Conservation (phyloP, 345 rosid species). For the Pistacia vera region DNA sequence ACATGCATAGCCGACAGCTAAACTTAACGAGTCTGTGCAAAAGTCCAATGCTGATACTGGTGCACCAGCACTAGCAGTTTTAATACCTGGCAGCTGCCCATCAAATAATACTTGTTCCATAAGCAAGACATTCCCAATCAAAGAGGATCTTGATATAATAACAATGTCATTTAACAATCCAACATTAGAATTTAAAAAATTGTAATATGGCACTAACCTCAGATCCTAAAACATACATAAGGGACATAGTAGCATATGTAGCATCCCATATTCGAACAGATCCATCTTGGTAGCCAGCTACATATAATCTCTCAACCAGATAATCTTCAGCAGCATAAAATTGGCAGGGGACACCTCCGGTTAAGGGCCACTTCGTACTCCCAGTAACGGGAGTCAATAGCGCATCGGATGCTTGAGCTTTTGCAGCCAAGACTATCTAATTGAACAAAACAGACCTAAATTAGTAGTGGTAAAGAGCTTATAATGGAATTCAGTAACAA, state of each 20-base stretch:
- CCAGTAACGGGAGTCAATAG: slow-evolving; percentile 30
- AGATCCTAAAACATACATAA: slow-evolving; percentile 49
- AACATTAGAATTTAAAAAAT: slow-evolving; percentile 24
- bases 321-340: slow-evolving; percentile 39
- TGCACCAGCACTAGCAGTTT: slow-evolving; percentile 40
- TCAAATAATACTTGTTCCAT: slow-evolving; percentile 16
- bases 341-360: slow-evolving; percentile 74
- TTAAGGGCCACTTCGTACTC: slow-evolving; percentile 71
- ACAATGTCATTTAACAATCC: slow-evolving; percentile 1
- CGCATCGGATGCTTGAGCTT: slow-evolving; percentile 42
- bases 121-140: slow-evolving; percentile 10
- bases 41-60: slow-evolving; percentile 66
- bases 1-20: slow-evolving; percentile 70
- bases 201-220: slow-evolving; percentile 45
- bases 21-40: slow-evolving; percentile 54
- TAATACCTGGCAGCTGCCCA: slow-evolving; percentile 51
- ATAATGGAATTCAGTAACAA: background rate
- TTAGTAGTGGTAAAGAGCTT: slow-evolving; percentile 16
- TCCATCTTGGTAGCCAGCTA: slow-evolving; percentile 89
- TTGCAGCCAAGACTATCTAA: slow-evolving; percentile 64
- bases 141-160: slow-evolving; percentile 11
- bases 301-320: slow-evolving; percentile 65
- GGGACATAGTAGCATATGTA: slow-evolving; percentile 63
- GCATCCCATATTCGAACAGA: slow-evolving; percentile 85
- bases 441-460: slow-evolving; percentile 27